These are phyloP conservation scores for Paxillus rubicundulus DNA, from an alignment of 768 basidiomycete genomes.

Conservation along the genomic window DNA sequence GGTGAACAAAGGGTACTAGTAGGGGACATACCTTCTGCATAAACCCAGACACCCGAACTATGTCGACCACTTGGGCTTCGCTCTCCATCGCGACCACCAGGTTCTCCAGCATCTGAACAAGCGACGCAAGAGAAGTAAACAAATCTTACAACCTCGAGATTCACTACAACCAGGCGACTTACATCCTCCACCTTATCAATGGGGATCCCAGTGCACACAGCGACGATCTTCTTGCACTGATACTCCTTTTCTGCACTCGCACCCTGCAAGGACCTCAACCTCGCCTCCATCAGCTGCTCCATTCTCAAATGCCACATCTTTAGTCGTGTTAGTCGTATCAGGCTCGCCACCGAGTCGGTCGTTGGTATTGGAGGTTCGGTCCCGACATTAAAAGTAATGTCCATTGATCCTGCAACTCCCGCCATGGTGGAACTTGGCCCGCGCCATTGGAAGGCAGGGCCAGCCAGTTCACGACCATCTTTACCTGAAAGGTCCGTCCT, in stretches of 20 bases:
- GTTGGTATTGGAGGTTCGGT: conserved; percentile 70
- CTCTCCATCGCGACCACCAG: conserved; percentile 87
- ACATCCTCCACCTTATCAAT: conserved; percentile 90
- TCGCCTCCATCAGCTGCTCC: conserved; percentile 67
- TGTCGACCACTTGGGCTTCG: conserved; percentile 77
- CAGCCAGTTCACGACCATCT: conserved; percentile 34
- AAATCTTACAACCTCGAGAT: conserved; percentile 12
- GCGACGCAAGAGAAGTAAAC: conserved; percentile 25
- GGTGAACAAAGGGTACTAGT: conserved; percentile 15
- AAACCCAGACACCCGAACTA: conserved; percentile 83
- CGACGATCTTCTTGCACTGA: conserved; percentile 89
- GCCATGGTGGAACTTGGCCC: conserved; percentile 66
- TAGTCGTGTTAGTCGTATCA: conserved; percentile 73
- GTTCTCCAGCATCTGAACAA: conserved; percentile 72
- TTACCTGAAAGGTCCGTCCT: conserved; percentile 48
- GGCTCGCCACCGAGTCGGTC: conserved; percentile 51
- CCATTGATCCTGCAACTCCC: conserved; percentile 61
- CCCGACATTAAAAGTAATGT: conserved; percentile 61
- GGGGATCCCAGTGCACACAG: conserved; percentile 82
- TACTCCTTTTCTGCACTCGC: conserved; percentile 86
- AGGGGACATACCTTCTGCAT: conserved; percentile 74
- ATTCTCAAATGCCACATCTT: conserved; percentile 81
- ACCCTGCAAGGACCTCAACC: conserved; percentile 69
- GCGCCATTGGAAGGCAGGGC: conserved; percentile 67
- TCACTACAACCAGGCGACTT: conserved; percentile 35